A percentile compares a stretch with the other conserved stretches of the same genome.
phyloP scores from a whole-genome alignment of 2,329 filamentous ascomycete species.

The Talaromyces islandicus region DNA sequence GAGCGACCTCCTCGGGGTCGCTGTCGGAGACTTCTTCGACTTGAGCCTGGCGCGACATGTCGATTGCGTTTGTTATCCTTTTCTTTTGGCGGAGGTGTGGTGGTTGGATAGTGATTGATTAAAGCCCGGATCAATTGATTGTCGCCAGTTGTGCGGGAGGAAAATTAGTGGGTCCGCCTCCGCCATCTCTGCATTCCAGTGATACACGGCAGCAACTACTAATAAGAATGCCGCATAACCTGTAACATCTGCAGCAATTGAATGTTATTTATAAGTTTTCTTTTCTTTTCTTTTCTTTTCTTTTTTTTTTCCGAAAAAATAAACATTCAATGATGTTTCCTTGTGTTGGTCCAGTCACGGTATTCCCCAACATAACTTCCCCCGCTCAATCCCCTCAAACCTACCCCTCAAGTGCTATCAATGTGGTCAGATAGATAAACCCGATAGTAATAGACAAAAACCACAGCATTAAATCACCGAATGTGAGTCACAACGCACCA shows the following conservation, averaged over 20 bases:
- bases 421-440: neutral
- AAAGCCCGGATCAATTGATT: neutral
- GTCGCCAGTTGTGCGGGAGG: neutral
- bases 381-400: no score
- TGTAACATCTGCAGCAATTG: neutral
- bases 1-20: conserved; percentile 83
- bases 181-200: no score
- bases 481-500: neutral
- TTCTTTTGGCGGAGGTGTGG: neutral
- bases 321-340: neutral
- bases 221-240: neutral
- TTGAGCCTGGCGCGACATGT: conserved; percentile 71
- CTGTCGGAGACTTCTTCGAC: conserved; percentile 93
- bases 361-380: neutral
- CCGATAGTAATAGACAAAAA: neutral
- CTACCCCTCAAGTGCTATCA: neutral
- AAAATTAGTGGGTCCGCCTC: conserved; percentile 1
- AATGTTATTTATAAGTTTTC: neutral
- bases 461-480: neutral
- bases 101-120: neutral
- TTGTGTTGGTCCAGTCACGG: neutral
- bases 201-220: neutral
- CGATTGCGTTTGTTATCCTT: neutral
- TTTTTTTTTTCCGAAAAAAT: no score
- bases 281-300: neutral